Conservation (phyloP, 2,329 filamentous ascomycete genomes). For the Ceratocystis albifundus region DNA sequence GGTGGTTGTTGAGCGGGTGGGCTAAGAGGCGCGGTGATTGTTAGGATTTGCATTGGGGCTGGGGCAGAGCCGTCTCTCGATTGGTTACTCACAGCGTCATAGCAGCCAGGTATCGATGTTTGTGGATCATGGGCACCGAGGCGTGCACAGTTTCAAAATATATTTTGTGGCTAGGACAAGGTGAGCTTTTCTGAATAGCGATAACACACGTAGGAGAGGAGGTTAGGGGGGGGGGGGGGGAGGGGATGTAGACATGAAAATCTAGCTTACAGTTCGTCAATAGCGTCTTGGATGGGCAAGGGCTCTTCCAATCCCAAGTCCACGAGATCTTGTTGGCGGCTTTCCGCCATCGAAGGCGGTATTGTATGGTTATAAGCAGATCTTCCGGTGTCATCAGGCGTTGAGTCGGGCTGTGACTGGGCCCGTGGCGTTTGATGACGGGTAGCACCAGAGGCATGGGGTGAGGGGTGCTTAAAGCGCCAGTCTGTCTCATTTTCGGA, state of each 20-base stretch:
- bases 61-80: too few species aligned
- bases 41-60: too few species aligned
- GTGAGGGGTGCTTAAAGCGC: constrained; percentile 45
- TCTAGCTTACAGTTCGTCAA: constrained; percentile 62
- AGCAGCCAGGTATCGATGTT: constrained; percentile 71
- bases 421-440: neutral
- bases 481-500: constrained; percentile 26
- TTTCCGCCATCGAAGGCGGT: constrained; percentile 1
- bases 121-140: constrained; percentile 79
- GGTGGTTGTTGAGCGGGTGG: constrained; percentile 78
- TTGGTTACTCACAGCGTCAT: constrained; percentile 57
- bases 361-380: neutral
- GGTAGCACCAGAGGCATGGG: constrained; percentile 30
- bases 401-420: neutral
- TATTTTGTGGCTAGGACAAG: constrained; percentile 52
- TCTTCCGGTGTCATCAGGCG: neutral
- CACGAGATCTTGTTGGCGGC: constrained; percentile 57
- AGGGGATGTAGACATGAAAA: neutral
- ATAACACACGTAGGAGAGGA: neutral
- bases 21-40: constrained; percentile 30
- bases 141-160: constrained; percentile 88
- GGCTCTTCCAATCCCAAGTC: constrained; percentile 49
- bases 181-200: constrained; percentile 4
- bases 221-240: neutral
- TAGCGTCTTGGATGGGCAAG: constrained; percentile 46